These are phyloP conservation scores for Trametes coccinea DNA, from an alignment of 768 basidiomycete genomes.

Conservation along the genomic window DNA sequence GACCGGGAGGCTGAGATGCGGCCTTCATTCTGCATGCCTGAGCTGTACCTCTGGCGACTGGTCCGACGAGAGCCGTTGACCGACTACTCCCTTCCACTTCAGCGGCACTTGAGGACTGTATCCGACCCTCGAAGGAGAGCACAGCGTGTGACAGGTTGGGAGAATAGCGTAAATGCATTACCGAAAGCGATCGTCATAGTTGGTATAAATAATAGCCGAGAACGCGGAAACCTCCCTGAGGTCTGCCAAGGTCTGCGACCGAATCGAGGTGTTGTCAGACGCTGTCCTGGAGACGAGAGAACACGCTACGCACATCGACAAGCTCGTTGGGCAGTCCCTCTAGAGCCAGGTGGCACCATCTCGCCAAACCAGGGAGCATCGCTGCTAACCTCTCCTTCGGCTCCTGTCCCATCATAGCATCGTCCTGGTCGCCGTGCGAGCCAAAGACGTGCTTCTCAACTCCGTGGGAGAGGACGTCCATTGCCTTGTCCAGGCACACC, in stretches of 20 bases:
- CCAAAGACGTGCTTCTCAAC: slow-evolving; percentile 66
- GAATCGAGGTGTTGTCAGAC: background rate
- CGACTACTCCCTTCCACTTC: too few relatives aligned
- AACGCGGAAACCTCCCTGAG: slow-evolving; percentile 66
- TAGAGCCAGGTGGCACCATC: slow-evolving; percentile 73
- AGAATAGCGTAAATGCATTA: slow-evolving; percentile 24
- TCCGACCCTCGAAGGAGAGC: background rate
- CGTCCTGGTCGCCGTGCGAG: slow-evolving; percentile 24
- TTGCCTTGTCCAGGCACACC: slow-evolving; percentile 70
- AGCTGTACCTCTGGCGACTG: too few relatives aligned
- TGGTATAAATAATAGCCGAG: slow-evolving; percentile 71
- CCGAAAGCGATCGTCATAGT: slow-evolving; percentile 58
- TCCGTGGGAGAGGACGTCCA: slow-evolving; percentile 60
- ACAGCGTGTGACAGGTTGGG: background rate
- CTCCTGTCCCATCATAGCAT: slow-evolving; percentile 34
- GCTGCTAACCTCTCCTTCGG: slow-evolving; percentile 71
- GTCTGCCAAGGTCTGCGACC: slow-evolving; percentile 55
- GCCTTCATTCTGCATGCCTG: background rate
- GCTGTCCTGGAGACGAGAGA: background rate
- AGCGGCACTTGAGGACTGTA: too few relatives aligned
- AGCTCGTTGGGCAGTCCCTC: slow-evolving; percentile 75
- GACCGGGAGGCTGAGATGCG: background rate
- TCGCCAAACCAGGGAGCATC: slow-evolving; percentile 75
- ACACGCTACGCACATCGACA: slow-evolving; percentile 64
- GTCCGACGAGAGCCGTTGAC: too few relatives aligned